Evolutionary conservation across 2,329 filamentous ascomycete genomes (phyloP), one percentile per base, ranked within the genome.

Genomic region (Clonostachys rosea): DNA sequence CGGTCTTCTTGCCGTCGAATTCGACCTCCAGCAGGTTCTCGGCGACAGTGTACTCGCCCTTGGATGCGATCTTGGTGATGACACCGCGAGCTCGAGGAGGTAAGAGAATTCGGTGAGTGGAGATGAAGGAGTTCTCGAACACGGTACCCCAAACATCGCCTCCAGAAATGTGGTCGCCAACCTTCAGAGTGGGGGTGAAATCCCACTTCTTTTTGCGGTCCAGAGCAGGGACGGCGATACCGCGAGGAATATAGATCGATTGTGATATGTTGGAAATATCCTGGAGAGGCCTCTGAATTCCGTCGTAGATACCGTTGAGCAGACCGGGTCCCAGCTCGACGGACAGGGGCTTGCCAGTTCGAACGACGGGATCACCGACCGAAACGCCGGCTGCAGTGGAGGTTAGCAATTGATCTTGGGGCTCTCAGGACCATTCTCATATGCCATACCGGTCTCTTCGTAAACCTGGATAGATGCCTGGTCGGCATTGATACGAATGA

Each of bases 271-370:
- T 75, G 57, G 89, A 77, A 61, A 99, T 99, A 56, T 82, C 84
- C 71, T 86, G 86, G 59, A 99, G 84, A 44, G 94, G 94, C 65
- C 94, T 86, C 71, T 99, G 94, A 62, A 99, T 99, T 75, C 94
- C 94, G 68, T 99, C 94, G 78, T 97, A 99, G 69, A 99, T 99
- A 57, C 94, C 96, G 74, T 97, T 92, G 81, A 99, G 90, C 68
- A 99, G 77, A 66, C 94, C 94, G 54, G 94, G 94, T 44, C 94
- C 94, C 43, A 99, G 86, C 71, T 99, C 94, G 70, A 99, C 94
- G 49, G 94, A 96, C 47, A 99, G 78, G 54, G 94, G 94, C 79
- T 97, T 96, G 69, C 91, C 89, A 49, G 92, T 96, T 62, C 92
- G 83, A 51, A 74, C 62, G 56, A 99, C 94, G 44, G 94, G 94